phyloP scores from a whole-genome alignment of 495 filamentous ascomycete species.

The Podospora anserina region DNA sequence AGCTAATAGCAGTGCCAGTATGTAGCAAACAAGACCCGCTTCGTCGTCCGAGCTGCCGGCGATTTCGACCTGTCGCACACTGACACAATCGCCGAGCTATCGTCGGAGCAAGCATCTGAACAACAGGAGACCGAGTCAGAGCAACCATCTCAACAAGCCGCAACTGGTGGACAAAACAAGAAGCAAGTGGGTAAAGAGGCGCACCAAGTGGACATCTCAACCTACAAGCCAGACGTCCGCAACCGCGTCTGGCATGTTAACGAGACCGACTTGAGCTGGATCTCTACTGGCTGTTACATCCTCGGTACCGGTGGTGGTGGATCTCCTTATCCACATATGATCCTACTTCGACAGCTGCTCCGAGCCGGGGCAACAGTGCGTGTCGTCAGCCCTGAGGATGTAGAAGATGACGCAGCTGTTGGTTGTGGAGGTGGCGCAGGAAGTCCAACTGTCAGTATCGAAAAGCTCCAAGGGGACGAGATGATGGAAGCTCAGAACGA shows the following conservation, averaged over 20 bases:
- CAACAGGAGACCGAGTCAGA: slow-evolving; percentile 18
- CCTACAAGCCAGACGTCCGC: slow-evolving; percentile 50
- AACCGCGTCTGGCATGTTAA: slow-evolving; percentile 54
- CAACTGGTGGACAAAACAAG: neutral
- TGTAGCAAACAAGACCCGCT: slow-evolving; percentile 50
- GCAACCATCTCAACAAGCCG: too few relatives aligned
- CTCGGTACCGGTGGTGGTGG: slow-evolving; percentile 61
- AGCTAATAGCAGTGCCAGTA: slow-evolving; percentile 30
- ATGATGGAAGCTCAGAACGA: slow-evolving; percentile 49
- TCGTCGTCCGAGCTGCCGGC: slow-evolving; percentile 50
- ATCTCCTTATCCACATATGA: slow-evolving; percentile 45
- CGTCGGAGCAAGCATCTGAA: slow-evolving; percentile 20
- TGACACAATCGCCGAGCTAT: slow-evolving; percentile 24
- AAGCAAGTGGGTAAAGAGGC: neutral
- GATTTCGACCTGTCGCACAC: slow-evolving; percentile 48
- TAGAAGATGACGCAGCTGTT: slow-evolving; percentile 44
- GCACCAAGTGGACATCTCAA: slow-evolving; percentile 40
- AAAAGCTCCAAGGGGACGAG: slow-evolving; percentile 51
- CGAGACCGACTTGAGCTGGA: slow-evolving; percentile 55
- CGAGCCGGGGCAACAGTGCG: slow-evolving; percentile 45
- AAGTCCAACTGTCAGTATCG: slow-evolving; percentile 49
- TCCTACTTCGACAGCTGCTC: slow-evolving; percentile 45
- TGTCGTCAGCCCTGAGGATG: slow-evolving; percentile 44
- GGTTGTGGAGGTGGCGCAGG: slow-evolving; percentile 48
- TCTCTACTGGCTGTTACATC: slow-evolving; percentile 58